Evolutionary conservation across 345 rosid genomes (phyloP).

Genomic region (Melastoma malabathricum): DNA sequence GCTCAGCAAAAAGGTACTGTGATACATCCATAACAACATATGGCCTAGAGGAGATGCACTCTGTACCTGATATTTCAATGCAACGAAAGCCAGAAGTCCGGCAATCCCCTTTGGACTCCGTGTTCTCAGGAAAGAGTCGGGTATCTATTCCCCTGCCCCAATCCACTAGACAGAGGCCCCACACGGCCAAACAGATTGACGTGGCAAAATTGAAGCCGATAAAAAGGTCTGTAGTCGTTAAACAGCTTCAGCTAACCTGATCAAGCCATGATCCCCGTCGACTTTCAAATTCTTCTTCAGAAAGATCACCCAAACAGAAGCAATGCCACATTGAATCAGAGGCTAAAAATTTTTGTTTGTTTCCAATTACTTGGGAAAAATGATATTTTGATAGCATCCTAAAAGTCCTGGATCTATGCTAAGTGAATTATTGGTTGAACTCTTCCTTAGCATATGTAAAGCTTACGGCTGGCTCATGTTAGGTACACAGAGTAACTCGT

Average conservation of each 20-base stretch:
- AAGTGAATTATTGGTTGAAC: too few relatives aligned
- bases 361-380: too few relatives aligned
- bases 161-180: conserved; percentile 96
- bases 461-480: too few relatives aligned
- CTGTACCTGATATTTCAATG: conserved; percentile 69
- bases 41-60: conserved; percentile 1
- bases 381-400: too few relatives aligned
- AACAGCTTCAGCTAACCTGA: conserved; percentile 37
- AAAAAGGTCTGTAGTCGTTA: background rate
- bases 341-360: too few relatives aligned
- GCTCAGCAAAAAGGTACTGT: background rate
- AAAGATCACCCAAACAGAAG: conserved; percentile 37
- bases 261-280: conserved; percentile 55
- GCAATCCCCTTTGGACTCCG: conserved; percentile 52
- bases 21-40: background rate
- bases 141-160: conserved; percentile 96
- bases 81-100: conserved; percentile 94
- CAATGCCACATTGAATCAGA: too few relatives aligned
- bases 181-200: conserved; percentile 3
- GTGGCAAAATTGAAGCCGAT: background rate
- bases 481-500: too few relatives aligned
- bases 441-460: too few relatives aligned
- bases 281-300: conserved; percentile 35
- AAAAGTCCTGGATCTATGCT: too few relatives aligned
- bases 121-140: conserved; percentile 52